Base-by-base conservation (phyloP, 805 yeast species). In the Blastobotrys parvus region DNA sequence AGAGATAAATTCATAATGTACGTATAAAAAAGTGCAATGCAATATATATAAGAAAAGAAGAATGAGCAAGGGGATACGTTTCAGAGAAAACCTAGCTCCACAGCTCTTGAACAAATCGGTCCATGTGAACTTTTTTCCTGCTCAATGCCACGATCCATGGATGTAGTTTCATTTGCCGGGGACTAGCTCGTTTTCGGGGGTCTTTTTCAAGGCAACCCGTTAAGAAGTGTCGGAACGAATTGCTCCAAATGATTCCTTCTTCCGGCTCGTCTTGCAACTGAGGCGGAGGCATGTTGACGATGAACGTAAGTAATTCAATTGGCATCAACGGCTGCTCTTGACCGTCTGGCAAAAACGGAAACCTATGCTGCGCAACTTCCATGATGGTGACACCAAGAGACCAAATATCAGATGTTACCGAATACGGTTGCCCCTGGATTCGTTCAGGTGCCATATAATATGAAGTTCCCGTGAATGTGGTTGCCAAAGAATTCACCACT, bases 381-480 rank as follows among this genome's bases (percentile, higher is more conserved):
- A 92, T 67, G 38, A 92, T 65, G 1, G 97, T 89, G 45, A 92
- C 69, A 0, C 98, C 98, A 25, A 92, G 65, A 1, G 97, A 88
- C 98, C 98, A 92, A 13, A 92, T 90, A 60, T 92, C 98, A 55
- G 94, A 81, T 3, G 95, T 85, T 2, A 90, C 96, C 8, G 95
- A 82, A 58, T 92, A 92, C 1, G 96, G 92, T 57, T 87, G 90
- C 22, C 96, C 97, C 67, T 85, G 85, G 41, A 92, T 90, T 54
- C 98, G 73, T 62, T 92, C 98, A 0, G 98, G 98, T 0, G 98
- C 97, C 98, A 92, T 92, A 62, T 92, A 92, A 60, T 86, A 90
- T 8, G 95, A 89, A 0, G 98, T 92, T 2, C 98, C 98, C 0
- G 96, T 92, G 58, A 89, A 92, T 0, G 98, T 92, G 1, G 95